Conservation (phyloP, 257 asterid species). For the Solanum chilense region DNA sequence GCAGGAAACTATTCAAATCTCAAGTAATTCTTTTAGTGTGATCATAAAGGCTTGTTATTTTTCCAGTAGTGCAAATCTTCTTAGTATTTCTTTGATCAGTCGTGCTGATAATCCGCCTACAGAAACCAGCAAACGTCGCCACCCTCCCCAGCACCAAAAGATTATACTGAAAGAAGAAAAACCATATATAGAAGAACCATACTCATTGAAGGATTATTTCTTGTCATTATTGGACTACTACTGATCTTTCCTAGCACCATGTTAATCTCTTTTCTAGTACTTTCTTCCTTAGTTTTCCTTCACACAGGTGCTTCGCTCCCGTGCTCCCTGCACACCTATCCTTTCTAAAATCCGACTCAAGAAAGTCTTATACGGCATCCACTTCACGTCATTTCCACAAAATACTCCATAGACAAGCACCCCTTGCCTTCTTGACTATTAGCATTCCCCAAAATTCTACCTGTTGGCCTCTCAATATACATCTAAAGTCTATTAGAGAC, state of each 20-base stretch:
- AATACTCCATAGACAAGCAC: background rate
- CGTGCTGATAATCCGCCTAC: no score
- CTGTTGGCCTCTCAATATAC: background rate
- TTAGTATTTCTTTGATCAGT: background rate
- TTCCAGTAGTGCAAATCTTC: background rate
- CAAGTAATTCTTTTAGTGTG: background rate
- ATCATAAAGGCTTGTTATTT: background rate
- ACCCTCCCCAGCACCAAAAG: background rate
- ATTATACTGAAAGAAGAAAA: background rate
- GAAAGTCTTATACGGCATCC: background rate
- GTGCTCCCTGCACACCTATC: background rate
- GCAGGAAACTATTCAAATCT: background rate
- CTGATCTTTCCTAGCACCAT: background rate
- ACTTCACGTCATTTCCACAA: background rate
- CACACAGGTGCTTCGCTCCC: background rate
- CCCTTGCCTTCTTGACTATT: background rate
- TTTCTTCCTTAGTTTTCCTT: background rate
- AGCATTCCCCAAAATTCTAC: background rate
- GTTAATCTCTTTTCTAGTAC: background rate
- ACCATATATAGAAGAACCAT: background rate
- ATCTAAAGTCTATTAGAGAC: background rate
- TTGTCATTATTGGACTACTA: background rate
- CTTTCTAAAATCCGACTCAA: background rate
- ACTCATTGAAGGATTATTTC: background rate
- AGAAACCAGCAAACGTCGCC: background rate